Conservation (phyloP, 164 flowering plant species). For the Hamamelis virginiana region DNA sequence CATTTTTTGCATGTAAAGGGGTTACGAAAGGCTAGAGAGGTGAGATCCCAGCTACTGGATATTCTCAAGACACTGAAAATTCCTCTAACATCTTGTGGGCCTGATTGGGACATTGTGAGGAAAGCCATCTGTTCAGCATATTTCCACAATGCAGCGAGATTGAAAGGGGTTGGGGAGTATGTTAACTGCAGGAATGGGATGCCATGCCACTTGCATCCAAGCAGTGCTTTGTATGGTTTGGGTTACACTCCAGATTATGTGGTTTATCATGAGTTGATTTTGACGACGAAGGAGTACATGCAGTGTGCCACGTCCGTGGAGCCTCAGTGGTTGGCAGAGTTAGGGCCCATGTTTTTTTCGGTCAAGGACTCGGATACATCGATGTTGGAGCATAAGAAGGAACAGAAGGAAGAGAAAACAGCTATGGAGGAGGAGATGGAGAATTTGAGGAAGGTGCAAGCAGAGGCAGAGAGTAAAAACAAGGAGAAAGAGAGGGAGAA, state of each 20-base stretch:
- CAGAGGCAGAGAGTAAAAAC: constrained; percentile 41
- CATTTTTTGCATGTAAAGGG: constrained; percentile 88
- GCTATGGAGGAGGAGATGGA: constrained; percentile 98
- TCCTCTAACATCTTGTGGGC: constrained; percentile 62
- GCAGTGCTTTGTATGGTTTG: constrained; percentile 77
- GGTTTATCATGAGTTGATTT: constrained; percentile 81
- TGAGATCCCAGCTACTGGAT: constrained; percentile 82
- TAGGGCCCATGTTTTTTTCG: constrained; percentile 90
- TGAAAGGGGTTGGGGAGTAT: constrained; percentile 85
- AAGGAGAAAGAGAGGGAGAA: constrained; percentile 52
- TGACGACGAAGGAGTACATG: constrained; percentile 91
- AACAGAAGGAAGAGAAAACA: constrained; percentile 73
- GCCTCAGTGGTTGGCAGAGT: constrained; percentile 92
- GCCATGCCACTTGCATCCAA: constrained; percentile 89
- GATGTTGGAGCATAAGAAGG: constrained; percentile 76
- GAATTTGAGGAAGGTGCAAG: constrained; percentile 59
- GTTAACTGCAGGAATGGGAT: constrained; percentile 79
- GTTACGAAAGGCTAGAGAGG: constrained; percentile 83
- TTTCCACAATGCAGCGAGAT: constrained; percentile 83
- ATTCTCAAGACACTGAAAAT: constrained; percentile 74
- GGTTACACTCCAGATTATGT: constrained; percentile 85
- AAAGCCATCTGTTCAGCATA: constrained; percentile 92
- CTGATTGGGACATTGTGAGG: constrained; percentile 74
- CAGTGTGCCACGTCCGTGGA: constrained; percentile 88
- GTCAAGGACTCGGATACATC: constrained; percentile 84